Evolutionary conservation across 2,329 filamentous ascomycete species (phyloP), one percentile per base, ranked within the genome.

Genomic region (Xylaria sp.): DNA sequence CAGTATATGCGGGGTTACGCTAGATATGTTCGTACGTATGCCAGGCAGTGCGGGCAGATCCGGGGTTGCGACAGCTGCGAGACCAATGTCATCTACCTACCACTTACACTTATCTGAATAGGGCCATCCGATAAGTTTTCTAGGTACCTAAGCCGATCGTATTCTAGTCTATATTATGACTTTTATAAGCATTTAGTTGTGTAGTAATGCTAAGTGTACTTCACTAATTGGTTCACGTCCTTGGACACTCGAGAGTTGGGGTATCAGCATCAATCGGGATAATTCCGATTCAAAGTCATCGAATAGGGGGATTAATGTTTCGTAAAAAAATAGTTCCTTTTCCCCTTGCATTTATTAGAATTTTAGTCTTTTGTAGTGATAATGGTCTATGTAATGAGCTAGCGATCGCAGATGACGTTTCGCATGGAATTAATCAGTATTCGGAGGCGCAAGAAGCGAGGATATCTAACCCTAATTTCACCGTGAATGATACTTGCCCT

Each of bases 61-160:
- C 20, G 61, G 61, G 51, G 62, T 50, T 51, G 41, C n/a, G 39
- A 34, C 28, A 18, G 25, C 54, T 54, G 34, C 41, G 13, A 56
- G 18, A 52, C 23, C 13, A 25, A 25, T 9, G 15, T 52, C 23
- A 3, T 18, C 7, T 54, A 46, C 7, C 41, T 46, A 18, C 41
- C 6, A 46, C 6, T 7, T 46, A 46, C 34, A 18, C 28, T 28
- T 28, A 28, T 28, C 28, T 28, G 28, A 37, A 37, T 8, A 37
- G 34, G 34, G 10, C 34, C 34, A 8, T 37, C 7, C 10, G 10
- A 37, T 37, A 37, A 37, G 32, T 37, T 37, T 10, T 37, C 10
- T 37, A 37, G 34, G 34, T 10, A 37, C 5, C 28, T 28, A 28
- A 28, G 34, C 34, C 10, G 34, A 37, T 10, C 10, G 8, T 37